Conservation (phyloP, 2,329 filamentous ascomycete species). For the Ophiostoma ips region DNA sequence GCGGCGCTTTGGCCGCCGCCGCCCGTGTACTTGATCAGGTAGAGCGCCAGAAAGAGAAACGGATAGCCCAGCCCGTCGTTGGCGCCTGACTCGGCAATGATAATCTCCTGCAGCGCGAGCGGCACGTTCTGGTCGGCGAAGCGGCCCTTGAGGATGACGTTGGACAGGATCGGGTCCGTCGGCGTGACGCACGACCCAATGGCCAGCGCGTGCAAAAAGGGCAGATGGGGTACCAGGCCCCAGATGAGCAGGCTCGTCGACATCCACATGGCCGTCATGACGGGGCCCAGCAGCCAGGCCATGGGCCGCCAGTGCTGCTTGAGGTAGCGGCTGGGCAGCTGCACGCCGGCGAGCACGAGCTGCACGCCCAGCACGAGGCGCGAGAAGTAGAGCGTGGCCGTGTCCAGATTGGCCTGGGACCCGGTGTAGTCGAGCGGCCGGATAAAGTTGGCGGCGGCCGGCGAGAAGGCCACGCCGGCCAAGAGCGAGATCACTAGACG, state of each 20-base stretch:
- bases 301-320: constrained; percentile 65
- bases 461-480: constrained; percentile 65
- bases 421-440: constrained; percentile 61
- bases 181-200: constrained; percentile 82
- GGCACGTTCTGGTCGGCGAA: constrained; percentile 89
- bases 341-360: constrained; percentile 75
- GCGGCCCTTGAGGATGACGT: constrained; percentile 64
- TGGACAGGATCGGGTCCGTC: constrained; percentile 77
- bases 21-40: constrained; percentile 63
- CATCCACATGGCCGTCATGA: constrained; percentile 82
- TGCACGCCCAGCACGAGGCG: constrained; percentile 82
- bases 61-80: constrained; percentile 86
- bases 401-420: constrained; percentile 44
- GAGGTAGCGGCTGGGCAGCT: constrained; percentile 73
- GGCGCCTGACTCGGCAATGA: constrained; percentile 69
- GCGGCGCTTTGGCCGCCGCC: constrained; percentile 42
- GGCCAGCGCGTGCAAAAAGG: constrained; percentile 64
- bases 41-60: constrained; percentile 73
- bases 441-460: constrained; percentile 62
- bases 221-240: constrained; percentile 56
- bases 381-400: constrained; percentile 70
- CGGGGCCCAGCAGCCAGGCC: constrained; percentile 61
- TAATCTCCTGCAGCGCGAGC: constrained; percentile 64
- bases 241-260: constrained; percentile 66
- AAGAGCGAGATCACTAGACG: constrained; percentile 65